Base-by-base conservation (phyloP, 257 asterid genomes). In the Echium plantagineum region DNA sequence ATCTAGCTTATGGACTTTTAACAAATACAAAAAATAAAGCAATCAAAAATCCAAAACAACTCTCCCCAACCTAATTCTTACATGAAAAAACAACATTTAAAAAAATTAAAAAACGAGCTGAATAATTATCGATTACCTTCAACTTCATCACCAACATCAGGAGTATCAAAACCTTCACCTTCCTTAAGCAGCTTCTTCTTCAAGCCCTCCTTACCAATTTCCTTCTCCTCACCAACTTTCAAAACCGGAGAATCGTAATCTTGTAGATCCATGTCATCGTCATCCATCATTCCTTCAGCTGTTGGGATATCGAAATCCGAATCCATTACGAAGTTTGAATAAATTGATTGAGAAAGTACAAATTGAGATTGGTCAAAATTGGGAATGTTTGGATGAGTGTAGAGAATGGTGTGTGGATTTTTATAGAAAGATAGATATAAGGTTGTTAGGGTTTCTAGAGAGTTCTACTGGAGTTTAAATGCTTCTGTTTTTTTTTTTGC, bases 221-320 rank as follows among this genome's bases (percentile, higher is more conserved):
- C 81, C 74, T 68, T 80, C 74, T 77, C 86, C 19, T 80, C 80
- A 17, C 86, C 83, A 3, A 72, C 81, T 64, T 77, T 74, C 79
- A 72, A 15, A 8, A 19, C 31, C 20, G 71, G 63, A 58, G 22
- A 49, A 5, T 66, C 78, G 21, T 77, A 42, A 42, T 42, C 78
- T 12, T 77, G 82, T 61, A 77, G 69, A 74, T 74, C 80, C 61
- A 76, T 13, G 32, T 76, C 80, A 8, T 73, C 80, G 7, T 73
- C 82, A 54, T 68, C 79, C 76, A 72, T 66, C 71, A 68, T 52
- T 19, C 68, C 80, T 60, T 48, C 80, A 4, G 71, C 75, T 18
- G 71, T 52, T 28, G 83, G 79, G 61, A 74, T 74, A 51, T 63
- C 83, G 38, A 80, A 77, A 63, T 77, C 86, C 52, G 65, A 77